phyloP scores from a whole-genome alignment of 768 basidiomycete genomes.

The Mrakia gelida region DNA sequence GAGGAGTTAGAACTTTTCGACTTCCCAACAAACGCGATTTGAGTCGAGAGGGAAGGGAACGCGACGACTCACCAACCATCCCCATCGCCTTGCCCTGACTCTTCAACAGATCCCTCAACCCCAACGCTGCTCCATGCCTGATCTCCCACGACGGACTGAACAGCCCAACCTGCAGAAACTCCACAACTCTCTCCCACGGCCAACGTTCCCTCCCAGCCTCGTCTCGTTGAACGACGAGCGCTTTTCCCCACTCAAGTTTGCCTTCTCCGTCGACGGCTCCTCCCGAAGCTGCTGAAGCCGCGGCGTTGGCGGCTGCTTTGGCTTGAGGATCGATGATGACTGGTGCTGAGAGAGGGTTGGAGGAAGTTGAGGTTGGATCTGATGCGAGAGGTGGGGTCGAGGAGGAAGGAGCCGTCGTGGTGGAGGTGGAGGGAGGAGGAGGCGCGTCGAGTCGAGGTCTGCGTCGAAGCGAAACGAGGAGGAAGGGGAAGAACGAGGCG shows the following conservation, averaged over 20 bases:
- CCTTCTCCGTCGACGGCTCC: conserved; percentile 50
- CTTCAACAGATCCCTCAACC: conserved; percentile 79
- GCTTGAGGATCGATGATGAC: conserved; percentile 46
- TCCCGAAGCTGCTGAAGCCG: conserved; percentile 36
- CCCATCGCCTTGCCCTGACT: conserved; percentile 71
- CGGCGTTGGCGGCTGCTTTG: conserved; percentile 42
- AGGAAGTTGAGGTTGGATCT: conserved; percentile 5
- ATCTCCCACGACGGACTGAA: conserved; percentile 85
- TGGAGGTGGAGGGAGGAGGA: conserved; percentile 3
- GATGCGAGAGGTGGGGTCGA: conserved; percentile 13
- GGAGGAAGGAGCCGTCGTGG: conserved; percentile 26
- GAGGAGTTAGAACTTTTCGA: not conserved
- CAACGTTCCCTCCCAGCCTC: conserved; percentile 31
- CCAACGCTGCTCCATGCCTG: conserved; percentile 89
- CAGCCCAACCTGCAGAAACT: conserved; percentile 73
- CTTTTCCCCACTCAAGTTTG: conserved; percentile 37
- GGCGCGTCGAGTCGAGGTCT: conserved; percentile 22
- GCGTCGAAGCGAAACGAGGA: not conserved
- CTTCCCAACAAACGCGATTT: not conserved
- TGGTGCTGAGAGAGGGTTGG: conserved; percentile 27
- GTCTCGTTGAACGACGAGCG: conserved; percentile 29
- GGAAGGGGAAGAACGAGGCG: not conserved
- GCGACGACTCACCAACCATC: conserved; percentile 58
- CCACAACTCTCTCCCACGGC: conserved; percentile 57
- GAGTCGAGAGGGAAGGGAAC: not conserved